A percentile compares a stretch with the other conserved stretches of the same genome.
phyloP scores from a whole-genome alignment of 2,329 filamentous ascomycete species.

The Fusarium sp. region DNA sequence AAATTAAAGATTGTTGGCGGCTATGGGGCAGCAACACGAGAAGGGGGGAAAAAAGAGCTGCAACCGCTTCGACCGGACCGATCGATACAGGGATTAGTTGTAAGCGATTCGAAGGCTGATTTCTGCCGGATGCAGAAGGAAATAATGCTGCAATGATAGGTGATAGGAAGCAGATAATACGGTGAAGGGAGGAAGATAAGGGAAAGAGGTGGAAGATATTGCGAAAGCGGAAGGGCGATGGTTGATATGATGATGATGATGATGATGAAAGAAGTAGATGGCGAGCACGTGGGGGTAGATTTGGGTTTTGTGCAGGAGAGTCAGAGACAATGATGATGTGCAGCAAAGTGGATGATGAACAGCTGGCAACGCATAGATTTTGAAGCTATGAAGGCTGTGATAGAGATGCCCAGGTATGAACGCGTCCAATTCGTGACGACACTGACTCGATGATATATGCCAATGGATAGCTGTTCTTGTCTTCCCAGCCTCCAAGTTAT shows the following conservation, averaged over 20 bases:
- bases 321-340: slow-evolving; percentile 29
- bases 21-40: slow-evolving; percentile 33
- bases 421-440: slow-evolving; percentile 10
- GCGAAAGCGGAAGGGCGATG: slow-evolving; percentile 27
- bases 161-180: slow-evolving; percentile 13
- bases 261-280: slow-evolving; percentile 24
- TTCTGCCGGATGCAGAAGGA: slow-evolving; percentile 36
- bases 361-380: neutral
- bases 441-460: neutral
- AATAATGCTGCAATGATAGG: slow-evolving; percentile 16
- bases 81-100: slow-evolving; percentile 33
- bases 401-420: slow-evolving; percentile 20
- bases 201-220: slow-evolving; percentile 26
- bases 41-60: slow-evolving; percentile 23
- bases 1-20: slow-evolving; percentile 44
- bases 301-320: slow-evolving; percentile 29
- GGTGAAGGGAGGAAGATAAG: slow-evolving; percentile 32
- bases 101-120: slow-evolving; percentile 33
- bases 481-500: slow-evolving; percentile 14
- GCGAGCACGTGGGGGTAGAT: slow-evolving; percentile 26
- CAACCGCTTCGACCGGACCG: slow-evolving; percentile 29
- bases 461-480: slow-evolving; percentile 9
- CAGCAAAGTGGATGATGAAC: slow-evolving; percentile 20
- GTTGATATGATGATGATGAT: too few relatives aligned
- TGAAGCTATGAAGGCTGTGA: slow-evolving; percentile 22